Percentiles rank a stretch among this genome's conserved stretches.
Conservation (phyloP, 352 stramenopile genomes). For the Phytophthora sp. region DNA sequence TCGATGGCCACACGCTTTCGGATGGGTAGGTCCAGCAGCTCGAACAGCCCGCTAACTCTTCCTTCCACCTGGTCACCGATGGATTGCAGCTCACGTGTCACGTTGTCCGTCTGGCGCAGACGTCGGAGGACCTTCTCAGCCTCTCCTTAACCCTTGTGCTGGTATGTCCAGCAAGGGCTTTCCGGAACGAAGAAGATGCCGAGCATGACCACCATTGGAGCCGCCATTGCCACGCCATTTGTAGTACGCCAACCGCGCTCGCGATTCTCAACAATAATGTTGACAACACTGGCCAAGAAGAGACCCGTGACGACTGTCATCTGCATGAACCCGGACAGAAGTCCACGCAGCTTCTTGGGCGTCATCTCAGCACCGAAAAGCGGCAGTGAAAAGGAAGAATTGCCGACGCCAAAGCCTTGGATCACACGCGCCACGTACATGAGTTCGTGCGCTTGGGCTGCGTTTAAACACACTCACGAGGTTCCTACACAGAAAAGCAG, state of each 20-base stretch:
- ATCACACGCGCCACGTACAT: slow-evolving; percentile 28
- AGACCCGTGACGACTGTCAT: slow-evolving; percentile 35
- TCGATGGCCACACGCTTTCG: slow-evolving; percentile 31
- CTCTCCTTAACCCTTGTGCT: slow-evolving; percentile 29
- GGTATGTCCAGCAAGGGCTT: slow-evolving; percentile 39
- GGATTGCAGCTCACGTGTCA: slow-evolving; percentile 32
- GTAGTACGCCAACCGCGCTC: slow-evolving; percentile 32
- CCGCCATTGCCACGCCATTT: slow-evolving; percentile 30
- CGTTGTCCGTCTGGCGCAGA: slow-evolving; percentile 33
- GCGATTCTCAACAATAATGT: slow-evolving; percentile 30
- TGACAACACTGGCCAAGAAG: slow-evolving; percentile 31
- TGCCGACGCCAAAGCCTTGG: slow-evolving; percentile 30
- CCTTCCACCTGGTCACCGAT: slow-evolving; percentile 44
- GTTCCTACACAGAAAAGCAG: slow-evolving; percentile 34
- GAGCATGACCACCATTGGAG: slow-evolving; percentile 36
- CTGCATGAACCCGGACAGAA: slow-evolving; percentile 38
- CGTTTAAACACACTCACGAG: slow-evolving; percentile 20
- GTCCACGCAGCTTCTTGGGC: slow-evolving; percentile 28
- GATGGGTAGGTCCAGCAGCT: slow-evolving; percentile 32
- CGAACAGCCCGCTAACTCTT: slow-evolving; percentile 18
- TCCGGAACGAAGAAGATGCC: slow-evolving; percentile 41
- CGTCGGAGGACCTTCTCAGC: slow-evolving; percentile 29
- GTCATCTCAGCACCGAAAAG: slow-evolving; percentile 40
- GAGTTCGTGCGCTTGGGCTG: slow-evolving; percentile 6
- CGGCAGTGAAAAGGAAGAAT: slow-evolving; percentile 36